Percentiles rank a stretch among this genome's conserved stretches.
These are phyloP conservation scores for Dictyostelium purpureum DNA, from an alignment of 78 protist genomes.

Conservation along the genomic window DNA sequence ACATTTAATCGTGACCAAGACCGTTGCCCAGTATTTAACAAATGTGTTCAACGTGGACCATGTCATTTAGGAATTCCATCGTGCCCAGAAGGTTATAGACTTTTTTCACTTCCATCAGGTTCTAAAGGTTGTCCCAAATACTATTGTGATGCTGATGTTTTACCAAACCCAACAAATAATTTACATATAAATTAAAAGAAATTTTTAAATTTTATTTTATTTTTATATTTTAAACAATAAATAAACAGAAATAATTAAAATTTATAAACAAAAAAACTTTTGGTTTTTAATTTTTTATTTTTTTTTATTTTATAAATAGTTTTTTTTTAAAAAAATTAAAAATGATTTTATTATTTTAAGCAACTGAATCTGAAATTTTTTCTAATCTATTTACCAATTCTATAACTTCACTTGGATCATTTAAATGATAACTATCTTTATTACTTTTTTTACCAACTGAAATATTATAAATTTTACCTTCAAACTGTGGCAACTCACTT, in stretches of 20 bases:
- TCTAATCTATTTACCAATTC: not conserved
- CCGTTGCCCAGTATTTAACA: not conserved
- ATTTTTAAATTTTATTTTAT: not conserved
- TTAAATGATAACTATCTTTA: constrained; percentile 44
- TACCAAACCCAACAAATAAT: not conserved
- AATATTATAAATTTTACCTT: constrained; percentile 36
- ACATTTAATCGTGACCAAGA: not conserved
- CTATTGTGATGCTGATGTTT: constrained; percentile 28
- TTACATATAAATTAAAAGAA: not conserved
- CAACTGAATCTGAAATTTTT: not conserved
- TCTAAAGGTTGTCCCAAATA: constrained; percentile 7
- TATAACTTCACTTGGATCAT: constrained; percentile 40
- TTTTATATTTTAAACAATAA: not conserved
- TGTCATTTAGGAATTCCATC: constrained; percentile 13
- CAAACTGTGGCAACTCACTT: constrained; percentile 56
- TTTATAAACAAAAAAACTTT: not conserved
- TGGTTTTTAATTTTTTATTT: not conserved
- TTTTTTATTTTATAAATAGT: not conserved
- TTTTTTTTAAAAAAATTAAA: too few relatives aligned
- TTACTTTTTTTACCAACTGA: constrained; percentile 54
- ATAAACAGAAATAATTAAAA: not conserved
- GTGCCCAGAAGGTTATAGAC: constrained; percentile 6
- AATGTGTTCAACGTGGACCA: constrained; percentile 40
- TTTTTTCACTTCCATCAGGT: not conserved
- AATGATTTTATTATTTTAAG: not conserved